A percentile compares a stretch with the other conserved stretches of the same genome.
Evolutionary conservation across 2,329 filamentous ascomycete genomes (phyloP).

Genomic region (Leptoxyphium fumago): DNA sequence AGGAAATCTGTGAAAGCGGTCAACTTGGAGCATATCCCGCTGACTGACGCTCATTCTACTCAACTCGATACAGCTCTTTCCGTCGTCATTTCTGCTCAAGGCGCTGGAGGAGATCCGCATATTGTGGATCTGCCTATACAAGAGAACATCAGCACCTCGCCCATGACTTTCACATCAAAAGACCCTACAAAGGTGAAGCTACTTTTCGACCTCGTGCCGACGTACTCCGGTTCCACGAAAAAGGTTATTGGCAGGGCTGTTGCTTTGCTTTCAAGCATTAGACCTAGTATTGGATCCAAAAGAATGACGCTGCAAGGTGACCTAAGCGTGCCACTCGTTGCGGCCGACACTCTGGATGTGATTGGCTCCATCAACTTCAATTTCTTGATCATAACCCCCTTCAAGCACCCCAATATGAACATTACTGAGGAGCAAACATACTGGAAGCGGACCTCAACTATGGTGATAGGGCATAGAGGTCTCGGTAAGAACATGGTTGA

Average conservation of each 20-base stretch:
- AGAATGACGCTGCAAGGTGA: slow-evolving; percentile 89
- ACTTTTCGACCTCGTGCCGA: slow-evolving; percentile 88
- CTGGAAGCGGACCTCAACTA: slow-evolving; percentile 86
- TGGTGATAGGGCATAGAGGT: slow-evolving; percentile 61
- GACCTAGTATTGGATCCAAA: slow-evolving; percentile 66
- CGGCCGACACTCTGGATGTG: slow-evolving; percentile 65
- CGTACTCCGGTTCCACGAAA: slow-evolving; percentile 71
- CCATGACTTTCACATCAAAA: slow-evolving; percentile 71
- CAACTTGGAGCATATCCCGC: slow-evolving; percentile 72
- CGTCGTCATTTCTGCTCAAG: slow-evolving; percentile 72
- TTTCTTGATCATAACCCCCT: slow-evolving; percentile 87
- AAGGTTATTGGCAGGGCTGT: slow-evolving; percentile 78
- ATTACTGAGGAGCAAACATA: slow-evolving; percentile 85
- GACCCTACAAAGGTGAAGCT: slow-evolving; percentile 74
- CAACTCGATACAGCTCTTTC: slow-evolving; percentile 90
- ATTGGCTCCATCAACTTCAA: slow-evolving; percentile 96
- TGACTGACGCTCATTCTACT: slow-evolving; percentile 77
- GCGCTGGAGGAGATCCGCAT: slow-evolving; percentile 72
- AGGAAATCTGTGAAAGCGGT: slow-evolving; percentile 69
- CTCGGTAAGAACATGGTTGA: slow-evolving; percentile 80
- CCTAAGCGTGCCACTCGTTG: slow-evolving; percentile 79
- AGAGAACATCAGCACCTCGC: slow-evolving; percentile 85
- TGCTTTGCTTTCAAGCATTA: slow-evolving; percentile 73
- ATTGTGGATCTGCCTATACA: slow-evolving; percentile 87
- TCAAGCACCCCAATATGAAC: slow-evolving; percentile 84